Percentiles rank a stretch among this genome's conserved stretches.
Conservation (phyloP, 257 asterid species). For the Paraleonurus japonicus region DNA sequence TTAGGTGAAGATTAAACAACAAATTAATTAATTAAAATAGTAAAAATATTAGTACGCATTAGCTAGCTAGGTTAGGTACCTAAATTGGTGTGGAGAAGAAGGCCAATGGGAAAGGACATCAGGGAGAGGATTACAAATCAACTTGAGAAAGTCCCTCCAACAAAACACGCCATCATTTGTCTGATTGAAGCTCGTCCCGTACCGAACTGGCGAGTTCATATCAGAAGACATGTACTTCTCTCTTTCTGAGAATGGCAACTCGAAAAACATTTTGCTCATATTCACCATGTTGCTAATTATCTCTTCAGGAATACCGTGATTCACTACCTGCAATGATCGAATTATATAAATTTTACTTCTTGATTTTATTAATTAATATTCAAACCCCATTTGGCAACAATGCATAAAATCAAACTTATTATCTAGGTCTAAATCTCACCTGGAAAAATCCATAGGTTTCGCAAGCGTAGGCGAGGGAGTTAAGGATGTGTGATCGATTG, state of each 20-base stretch:
- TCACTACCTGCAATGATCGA: conserved; percentile 70
- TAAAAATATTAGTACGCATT: too few relatives aligned
- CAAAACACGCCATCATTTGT: conserved; percentile 70
- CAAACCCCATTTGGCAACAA: not conserved
- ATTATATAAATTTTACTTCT: too few relatives aligned
- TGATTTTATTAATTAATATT: too few relatives aligned
- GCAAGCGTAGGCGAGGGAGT: conserved; percentile 64
- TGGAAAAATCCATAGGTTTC: conserved; percentile 82
- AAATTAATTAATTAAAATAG: too few relatives aligned
- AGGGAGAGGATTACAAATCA: conserved; percentile 56
- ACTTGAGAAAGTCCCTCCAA: conserved; percentile 92
- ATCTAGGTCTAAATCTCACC: too few relatives aligned
- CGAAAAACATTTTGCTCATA: conserved; percentile 57
- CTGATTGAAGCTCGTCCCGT: conserved; percentile 94
- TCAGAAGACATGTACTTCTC: conserved; percentile 84
- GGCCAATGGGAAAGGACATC: conserved; percentile 80
- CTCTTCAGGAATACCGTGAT: conserved; percentile 63
- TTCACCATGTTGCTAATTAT: conserved; percentile 49
- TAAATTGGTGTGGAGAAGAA: conserved; percentile 69
- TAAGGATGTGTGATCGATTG: conserved; percentile 47
- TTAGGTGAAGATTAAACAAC: too few relatives aligned
- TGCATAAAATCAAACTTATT: too few relatives aligned
- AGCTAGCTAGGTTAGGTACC: too few relatives aligned
- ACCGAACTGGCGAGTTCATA: conserved; percentile 57
- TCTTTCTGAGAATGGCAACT: conserved; percentile 61